These are phyloP conservation scores for Aulographum hederae DNA, from an alignment of 2,329 filamentous ascomycete species.

Conservation along the genomic window DNA sequence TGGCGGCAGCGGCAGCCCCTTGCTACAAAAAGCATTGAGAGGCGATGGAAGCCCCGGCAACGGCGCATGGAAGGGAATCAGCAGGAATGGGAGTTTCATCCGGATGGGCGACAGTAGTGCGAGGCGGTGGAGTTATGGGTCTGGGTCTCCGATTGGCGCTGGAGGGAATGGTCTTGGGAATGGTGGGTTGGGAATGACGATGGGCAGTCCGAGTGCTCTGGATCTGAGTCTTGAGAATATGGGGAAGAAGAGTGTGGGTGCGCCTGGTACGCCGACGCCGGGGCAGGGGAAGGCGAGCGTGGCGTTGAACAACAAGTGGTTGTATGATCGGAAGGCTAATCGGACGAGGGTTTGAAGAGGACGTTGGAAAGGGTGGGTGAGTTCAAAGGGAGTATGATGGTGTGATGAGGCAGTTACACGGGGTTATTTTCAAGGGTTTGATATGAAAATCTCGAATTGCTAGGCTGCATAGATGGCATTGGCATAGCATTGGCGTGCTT, in stretches of 20 bases:
- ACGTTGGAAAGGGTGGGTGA: too few species aligned
- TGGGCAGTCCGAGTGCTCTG: not conserved
- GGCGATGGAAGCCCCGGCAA: not conserved
- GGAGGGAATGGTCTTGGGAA: too few species aligned
- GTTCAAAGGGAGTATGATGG: too few species aligned
- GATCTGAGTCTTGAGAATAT: not conserved
- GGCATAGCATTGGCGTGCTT: too few species aligned
- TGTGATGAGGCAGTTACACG: too few species aligned
- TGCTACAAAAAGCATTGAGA: slow-evolving; percentile 6
- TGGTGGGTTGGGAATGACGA: not conserved
- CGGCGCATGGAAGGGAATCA: too few species aligned
- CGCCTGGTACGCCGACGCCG: slow-evolving; percentile 51
- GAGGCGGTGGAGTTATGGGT: not conserved
- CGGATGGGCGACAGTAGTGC: too few species aligned
- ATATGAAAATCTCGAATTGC: too few species aligned
- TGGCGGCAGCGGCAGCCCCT: slow-evolving; percentile 25
- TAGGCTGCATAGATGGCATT: too few species aligned
- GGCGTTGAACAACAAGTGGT: slow-evolving; percentile 79
- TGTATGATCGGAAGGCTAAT: slow-evolving; percentile 54
- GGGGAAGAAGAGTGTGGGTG: slow-evolving; percentile 12
- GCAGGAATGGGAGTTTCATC: not conserved
- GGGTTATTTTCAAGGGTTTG: too few species aligned
- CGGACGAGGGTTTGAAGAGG: too few species aligned
- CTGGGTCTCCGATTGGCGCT: too few species aligned
- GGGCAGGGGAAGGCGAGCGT: slow-evolving; percentile 39